Conservation (phyloP, 2,329 filamentous ascomycete species). For the Acephala macrosclerotiorum region DNA sequence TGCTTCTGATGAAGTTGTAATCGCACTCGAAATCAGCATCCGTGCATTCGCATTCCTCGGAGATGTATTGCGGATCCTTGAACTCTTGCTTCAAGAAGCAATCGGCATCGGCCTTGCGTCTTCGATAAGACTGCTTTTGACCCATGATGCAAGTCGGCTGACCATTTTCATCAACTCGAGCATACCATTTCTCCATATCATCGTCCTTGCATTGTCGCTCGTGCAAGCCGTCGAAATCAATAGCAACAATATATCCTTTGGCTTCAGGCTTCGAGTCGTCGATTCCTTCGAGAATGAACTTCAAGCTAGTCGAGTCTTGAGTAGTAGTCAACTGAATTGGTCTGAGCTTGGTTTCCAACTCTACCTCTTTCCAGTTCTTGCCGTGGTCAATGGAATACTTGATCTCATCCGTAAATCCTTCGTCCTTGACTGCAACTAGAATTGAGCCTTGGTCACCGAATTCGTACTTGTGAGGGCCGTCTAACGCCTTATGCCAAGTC, state of each 20-base stretch:
- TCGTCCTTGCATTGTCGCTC: constrained; percentile 81
- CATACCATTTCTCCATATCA: constrained; percentile 90
- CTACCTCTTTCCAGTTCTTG: constrained; percentile 77
- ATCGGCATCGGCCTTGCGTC: constrained; percentile 85
- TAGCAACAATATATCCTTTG: constrained; percentile 70
- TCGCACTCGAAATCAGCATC: constrained; percentile 94
- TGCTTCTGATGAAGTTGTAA: constrained; percentile 80
- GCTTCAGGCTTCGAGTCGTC: constrained; percentile 55
- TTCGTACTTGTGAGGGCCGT: constrained; percentile 92
- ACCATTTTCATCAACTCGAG: constrained; percentile 80
- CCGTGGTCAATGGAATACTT: constrained; percentile 90
- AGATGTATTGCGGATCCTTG: constrained; percentile 75
- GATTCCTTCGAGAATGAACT: constrained; percentile 80
- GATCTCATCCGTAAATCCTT: constrained; percentile 62
- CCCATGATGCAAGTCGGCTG: constrained; percentile 94
- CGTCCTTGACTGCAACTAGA: constrained; percentile 81
- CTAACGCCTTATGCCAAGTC: constrained; percentile 78
- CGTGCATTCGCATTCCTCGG: constrained; percentile 81
- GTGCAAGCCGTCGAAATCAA: constrained; percentile 86
- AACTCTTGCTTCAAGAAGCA: constrained; percentile 91
- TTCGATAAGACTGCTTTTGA: constrained; percentile 85
- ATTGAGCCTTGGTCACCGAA: constrained; percentile 94
- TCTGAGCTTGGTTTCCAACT: constrained; percentile 66
- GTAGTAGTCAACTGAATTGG: constrained; percentile 84
- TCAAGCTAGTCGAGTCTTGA: constrained; percentile 89